Percentiles rank a stretch among this genome's conserved stretches.
Conservation (phyloP, 1,139 yeast genomes). For the Taiozyma sp. region DNA sequence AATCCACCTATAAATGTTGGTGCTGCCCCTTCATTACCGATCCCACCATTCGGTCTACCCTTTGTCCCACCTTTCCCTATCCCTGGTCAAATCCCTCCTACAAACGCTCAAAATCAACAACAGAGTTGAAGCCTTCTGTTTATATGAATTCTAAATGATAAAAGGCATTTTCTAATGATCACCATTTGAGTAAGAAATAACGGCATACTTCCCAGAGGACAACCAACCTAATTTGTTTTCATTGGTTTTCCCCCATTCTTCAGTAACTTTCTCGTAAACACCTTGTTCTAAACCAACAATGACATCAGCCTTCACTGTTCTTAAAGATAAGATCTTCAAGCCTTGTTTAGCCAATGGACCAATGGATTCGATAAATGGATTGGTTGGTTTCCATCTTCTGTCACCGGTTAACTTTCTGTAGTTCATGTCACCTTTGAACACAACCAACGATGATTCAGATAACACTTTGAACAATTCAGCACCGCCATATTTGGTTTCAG, state of each 20-base stretch:
- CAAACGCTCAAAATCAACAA: neutral
- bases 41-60: constrained; percentile 13
- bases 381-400: constrained; percentile 79
- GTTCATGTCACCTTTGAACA: constrained; percentile 94
- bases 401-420: constrained; percentile 93
- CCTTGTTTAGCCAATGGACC: constrained; percentile 58
- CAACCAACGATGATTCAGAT: constrained; percentile 48
- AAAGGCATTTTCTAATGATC: constrained; percentile 5
- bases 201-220: constrained; percentile 91
- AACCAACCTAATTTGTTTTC: constrained; percentile 74
- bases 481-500: constrained; percentile 52
- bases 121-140: neutral
- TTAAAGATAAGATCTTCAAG: constrained; percentile 63
- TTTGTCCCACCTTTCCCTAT: constrained; percentile 10
- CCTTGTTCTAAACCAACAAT: constrained; percentile 80
- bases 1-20: neutral
- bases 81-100: constrained; percentile 1
- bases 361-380: constrained; percentile 67
- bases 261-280: constrained; percentile 59
- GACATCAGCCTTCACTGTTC: constrained; percentile 98
- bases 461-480: constrained; percentile 46
- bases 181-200: constrained; percentile 51
- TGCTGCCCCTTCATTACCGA: constrained; percentile 7
- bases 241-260: constrained; percentile 42
- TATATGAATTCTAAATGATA: neutral